Evolutionary conservation across 257 asterid genomes (phyloP).

Genomic region (Prunella vulgaris): DNA sequence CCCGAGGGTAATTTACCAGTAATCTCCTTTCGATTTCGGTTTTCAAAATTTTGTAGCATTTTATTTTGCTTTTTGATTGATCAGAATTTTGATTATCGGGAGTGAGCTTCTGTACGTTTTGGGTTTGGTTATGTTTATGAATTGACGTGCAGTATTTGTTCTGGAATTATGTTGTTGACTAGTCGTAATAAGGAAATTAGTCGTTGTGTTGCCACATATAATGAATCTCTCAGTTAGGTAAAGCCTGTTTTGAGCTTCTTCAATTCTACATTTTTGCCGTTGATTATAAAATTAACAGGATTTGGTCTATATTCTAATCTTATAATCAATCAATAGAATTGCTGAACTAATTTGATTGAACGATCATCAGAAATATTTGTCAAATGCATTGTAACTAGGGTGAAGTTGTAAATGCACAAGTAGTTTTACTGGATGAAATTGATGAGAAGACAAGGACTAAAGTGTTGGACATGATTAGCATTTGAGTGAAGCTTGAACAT

Average conservation of each 20-base stretch:
- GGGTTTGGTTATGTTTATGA: constrained; percentile 8
- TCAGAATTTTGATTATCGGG: neutral
- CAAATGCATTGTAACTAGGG: neutral
- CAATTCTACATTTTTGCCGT: neutral
- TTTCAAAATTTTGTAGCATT: neutral
- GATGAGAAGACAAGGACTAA: neutral
- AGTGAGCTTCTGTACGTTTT: neutral
- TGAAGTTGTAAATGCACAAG: neutral
- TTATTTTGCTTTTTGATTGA: neutral
- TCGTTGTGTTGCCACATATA: neutral
- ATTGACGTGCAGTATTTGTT: neutral
- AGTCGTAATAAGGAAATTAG: neutral
- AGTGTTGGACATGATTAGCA: neutral
- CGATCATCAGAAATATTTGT: neutral
- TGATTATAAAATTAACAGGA: neutral
- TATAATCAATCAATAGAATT: neutral
- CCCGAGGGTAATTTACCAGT: constrained; percentile 48
- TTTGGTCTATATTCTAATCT: neutral
- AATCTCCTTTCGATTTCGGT: neutral
- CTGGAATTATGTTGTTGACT: neutral
- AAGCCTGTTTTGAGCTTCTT: constrained; percentile 5
- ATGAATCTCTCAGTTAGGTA: neutral
- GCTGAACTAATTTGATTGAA: neutral
- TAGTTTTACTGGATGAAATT: constrained; percentile 1
- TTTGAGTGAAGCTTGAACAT: neutral